These are phyloP conservation scores for Fusarium sp. DNA, from an alignment of 2,329 filamentous ascomycete species.

Conservation along the genomic window DNA sequence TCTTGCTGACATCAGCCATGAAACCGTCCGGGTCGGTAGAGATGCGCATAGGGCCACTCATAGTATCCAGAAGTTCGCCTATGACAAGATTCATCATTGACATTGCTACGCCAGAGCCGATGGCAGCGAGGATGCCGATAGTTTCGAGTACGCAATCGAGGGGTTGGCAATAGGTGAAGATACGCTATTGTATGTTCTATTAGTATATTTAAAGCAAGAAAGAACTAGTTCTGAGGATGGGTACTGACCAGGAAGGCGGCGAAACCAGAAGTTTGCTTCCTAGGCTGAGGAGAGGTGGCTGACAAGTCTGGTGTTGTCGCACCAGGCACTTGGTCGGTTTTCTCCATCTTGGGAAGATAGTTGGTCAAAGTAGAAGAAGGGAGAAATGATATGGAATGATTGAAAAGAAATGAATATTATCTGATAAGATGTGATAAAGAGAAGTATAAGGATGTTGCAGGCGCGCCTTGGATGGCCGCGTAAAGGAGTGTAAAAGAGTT, in stretches of 20 bases:
- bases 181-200: too few relatives aligned
- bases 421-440: too few relatives aligned
- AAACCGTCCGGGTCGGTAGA: neutral
- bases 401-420: too few relatives aligned
- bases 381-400: neutral
- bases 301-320: neutral
- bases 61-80: slow-evolving; percentile 3
- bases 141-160: neutral
- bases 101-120: slow-evolving; percentile 5
- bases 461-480: neutral
- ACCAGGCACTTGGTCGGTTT: neutral
- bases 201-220: too few relatives aligned
- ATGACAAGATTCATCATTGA: slow-evolving; percentile 7
- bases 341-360: neutral
- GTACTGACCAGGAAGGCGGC: neutral
- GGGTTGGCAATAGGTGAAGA: too few relatives aligned
- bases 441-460: neutral
- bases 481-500: neutral
- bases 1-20: neutral
- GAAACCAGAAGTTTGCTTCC: neutral
- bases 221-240: neutral
- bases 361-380: neutral
- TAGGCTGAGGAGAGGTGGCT: neutral
- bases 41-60: neutral
- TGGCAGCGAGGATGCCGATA: neutral